Evolutionary conservation across 108 stramenopile genomes (phyloP), one percentile per base, ranked within the genome.

Genomic region (Fistulifera solaris): DNA sequence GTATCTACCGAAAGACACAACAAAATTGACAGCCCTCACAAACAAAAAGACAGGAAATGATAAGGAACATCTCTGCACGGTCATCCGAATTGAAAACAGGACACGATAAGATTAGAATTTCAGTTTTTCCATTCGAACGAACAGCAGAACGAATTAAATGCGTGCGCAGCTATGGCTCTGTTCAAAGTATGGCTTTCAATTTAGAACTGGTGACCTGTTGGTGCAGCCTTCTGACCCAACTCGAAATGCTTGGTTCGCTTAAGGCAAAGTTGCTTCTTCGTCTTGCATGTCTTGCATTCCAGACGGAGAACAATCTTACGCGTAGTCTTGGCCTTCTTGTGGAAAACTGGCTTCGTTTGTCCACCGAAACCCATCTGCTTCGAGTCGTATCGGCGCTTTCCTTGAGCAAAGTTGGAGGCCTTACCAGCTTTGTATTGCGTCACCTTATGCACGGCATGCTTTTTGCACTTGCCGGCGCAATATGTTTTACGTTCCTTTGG

Each of bases 311-410:
- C 94, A 63, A 99, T 72, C 92, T 98, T 98, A 89, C 98, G 91
- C n/a, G 99, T 99, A 41, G 99, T 99, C 94, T 99, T 99, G 61
- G 99, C 99, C 94, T 99, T 99, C 81, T 99, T 99, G 95, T 98
- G 99, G 72, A 99, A 98, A 58, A 99, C 93, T 52, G 99, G 99
- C 95, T 99, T 99, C 66, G 99, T 99, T 77, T 99, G 99, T 44
- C 99, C 99, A 57, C 99, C 99, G 76, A 95, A 99, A 39, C 99
- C 99, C 93, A 87, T 95, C 80, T 99, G 99, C 85, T 99, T 99
- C 67, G 86, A 79, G 66, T 99, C 99, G 68, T 99, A 99, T 61
- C 99, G 97, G 61, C 99, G 91, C 88, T 99, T 99, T 72, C 97
- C 96, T 75, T 99, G 99, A 24, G 99, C 99, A 75, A 97, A 99